phyloP scores from a whole-genome alignment of 441 rosid genomes.

The Dalechampia spathulata region DNA sequence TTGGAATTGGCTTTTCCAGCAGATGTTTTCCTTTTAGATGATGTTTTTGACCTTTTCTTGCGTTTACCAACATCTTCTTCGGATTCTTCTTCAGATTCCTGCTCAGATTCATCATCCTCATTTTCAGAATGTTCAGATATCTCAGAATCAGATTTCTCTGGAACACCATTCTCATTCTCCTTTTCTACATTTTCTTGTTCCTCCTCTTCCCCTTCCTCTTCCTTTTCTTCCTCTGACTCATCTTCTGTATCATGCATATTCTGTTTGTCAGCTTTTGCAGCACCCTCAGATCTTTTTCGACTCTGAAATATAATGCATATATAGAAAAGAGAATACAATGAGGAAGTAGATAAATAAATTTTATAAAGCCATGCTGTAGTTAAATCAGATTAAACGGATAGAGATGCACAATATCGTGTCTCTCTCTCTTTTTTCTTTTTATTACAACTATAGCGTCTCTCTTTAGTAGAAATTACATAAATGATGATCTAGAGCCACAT shows the following conservation, averaged over 20 bases:
- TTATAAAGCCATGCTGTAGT: too few relatives aligned
- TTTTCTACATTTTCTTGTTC: slow-evolving; percentile 40
- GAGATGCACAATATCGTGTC: too few relatives aligned
- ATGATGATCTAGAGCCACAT: too few relatives aligned
- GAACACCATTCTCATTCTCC: slow-evolving; percentile 58
- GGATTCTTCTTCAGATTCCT: slow-evolving; percentile 69
- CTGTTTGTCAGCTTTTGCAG: slow-evolving; percentile 36
- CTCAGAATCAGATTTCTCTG: slow-evolving; percentile 64
- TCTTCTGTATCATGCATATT: slow-evolving; percentile 35
- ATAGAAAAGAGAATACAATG: background rate
- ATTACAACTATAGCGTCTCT: too few relatives aligned
- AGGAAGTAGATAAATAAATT: too few relatives aligned
- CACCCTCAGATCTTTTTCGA: slow-evolving; percentile 44
- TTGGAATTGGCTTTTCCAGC: slow-evolving; percentile 49
- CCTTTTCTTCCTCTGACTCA: slow-evolving; percentile 41
- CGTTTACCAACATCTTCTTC: slow-evolving; percentile 47
- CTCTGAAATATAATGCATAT: slow-evolving; percentile 32
- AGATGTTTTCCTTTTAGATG: slow-evolving; percentile 44
- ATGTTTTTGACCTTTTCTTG: slow-evolving; percentile 35
- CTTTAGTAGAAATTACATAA: too few relatives aligned
- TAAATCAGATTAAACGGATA: too few relatives aligned
- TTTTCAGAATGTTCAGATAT: slow-evolving; percentile 53
- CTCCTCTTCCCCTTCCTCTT: slow-evolving; percentile 24
- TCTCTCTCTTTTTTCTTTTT: too few relatives aligned
- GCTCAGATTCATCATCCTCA: slow-evolving; percentile 66